Percentiles rank a stretch among this genome's conserved stretches.
Evolutionary conservation across 106 monocot species (phyloP).

Genomic region (Phalaenopsis aphrodite): DNA sequence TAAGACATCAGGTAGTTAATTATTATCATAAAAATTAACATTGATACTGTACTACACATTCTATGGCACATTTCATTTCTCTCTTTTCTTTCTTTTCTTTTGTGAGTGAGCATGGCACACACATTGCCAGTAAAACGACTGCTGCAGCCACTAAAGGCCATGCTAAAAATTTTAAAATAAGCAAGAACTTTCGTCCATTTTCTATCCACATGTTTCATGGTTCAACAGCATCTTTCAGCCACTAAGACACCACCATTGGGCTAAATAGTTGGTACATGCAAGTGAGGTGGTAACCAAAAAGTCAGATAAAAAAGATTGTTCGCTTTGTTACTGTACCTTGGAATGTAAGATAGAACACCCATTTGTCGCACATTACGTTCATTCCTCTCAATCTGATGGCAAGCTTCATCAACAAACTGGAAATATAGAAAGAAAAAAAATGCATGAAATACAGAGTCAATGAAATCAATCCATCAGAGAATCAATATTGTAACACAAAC

Average conservation of each 20-base stretch:
- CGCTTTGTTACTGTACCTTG: constrained; percentile 38
- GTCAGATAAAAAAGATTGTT: not conserved
- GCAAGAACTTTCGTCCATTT: not conserved
- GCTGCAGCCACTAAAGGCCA: not conserved
- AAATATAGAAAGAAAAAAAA: constrained; percentile 8
- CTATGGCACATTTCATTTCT: not conserved
- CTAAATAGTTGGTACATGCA: not conserved
- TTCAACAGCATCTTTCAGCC: not conserved
- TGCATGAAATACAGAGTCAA: not conserved
- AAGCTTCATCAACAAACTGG: constrained; percentile 99
- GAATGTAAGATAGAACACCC: constrained; percentile 83
- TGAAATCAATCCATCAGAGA: not conserved
- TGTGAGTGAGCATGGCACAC: not conserved
- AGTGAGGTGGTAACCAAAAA: not conserved
- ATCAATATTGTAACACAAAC: constrained; percentile 14
- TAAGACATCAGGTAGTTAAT: not conserved
- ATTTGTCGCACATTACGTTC: constrained; percentile 77
- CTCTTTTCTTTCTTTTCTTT: not conserved
- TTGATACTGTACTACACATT: not conserved
- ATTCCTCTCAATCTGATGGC: constrained; percentile 91
- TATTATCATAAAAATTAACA: not conserved
- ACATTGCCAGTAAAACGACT: not conserved
- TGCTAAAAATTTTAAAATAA: not conserved
- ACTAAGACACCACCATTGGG: not conserved
- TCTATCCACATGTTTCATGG: not conserved